Evolutionary conservation across 768 basidiomycete genomes (phyloP).

Genomic region (Mycena capillaripes): DNA sequence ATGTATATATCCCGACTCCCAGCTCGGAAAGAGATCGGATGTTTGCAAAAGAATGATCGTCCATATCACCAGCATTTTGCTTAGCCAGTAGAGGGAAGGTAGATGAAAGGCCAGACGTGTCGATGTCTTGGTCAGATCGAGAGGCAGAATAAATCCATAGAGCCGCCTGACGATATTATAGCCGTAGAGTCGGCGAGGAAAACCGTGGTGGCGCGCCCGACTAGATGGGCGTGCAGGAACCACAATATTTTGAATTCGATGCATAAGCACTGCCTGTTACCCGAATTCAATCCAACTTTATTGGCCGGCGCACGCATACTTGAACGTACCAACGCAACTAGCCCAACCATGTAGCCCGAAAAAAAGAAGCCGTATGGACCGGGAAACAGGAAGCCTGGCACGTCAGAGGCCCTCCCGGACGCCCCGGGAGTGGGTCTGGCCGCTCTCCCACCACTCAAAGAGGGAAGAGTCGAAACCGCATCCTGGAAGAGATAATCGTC

Average conservation of each 20-base stretch:
- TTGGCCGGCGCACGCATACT: not conserved
- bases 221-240: constrained; percentile 68
- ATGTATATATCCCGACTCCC: constrained; percentile 41
- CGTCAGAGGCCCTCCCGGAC: constrained; percentile 25
- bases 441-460: constrained; percentile 18
- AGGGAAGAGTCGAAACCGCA: constrained; percentile 23
- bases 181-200: constrained; percentile 41
- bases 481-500: constrained; percentile 46
- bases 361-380: constrained; percentile 82
- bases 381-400: constrained; percentile 52
- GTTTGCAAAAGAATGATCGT: constrained; percentile 70
- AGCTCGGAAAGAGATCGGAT: constrained; percentile 55
- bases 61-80: constrained; percentile 71
- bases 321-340: constrained; percentile 72
- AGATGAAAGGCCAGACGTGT: constrained; percentile 72
- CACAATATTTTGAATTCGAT: constrained; percentile 84
- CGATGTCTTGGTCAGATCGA: constrained; percentile 72
- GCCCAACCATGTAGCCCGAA: constrained; percentile 78
- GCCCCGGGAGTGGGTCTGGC: constrained; percentile 23
- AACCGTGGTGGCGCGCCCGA: constrained; percentile 32
- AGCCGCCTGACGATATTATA: constrained; percentile 43
- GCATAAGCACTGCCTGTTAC: constrained; percentile 73
- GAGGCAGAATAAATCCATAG: constrained; percentile 66
- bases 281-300: not conserved
- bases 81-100: constrained; percentile 75